phyloP scores from a whole-genome alignment of 148 eudicot species.

The Chenopodium quinoa region DNA sequence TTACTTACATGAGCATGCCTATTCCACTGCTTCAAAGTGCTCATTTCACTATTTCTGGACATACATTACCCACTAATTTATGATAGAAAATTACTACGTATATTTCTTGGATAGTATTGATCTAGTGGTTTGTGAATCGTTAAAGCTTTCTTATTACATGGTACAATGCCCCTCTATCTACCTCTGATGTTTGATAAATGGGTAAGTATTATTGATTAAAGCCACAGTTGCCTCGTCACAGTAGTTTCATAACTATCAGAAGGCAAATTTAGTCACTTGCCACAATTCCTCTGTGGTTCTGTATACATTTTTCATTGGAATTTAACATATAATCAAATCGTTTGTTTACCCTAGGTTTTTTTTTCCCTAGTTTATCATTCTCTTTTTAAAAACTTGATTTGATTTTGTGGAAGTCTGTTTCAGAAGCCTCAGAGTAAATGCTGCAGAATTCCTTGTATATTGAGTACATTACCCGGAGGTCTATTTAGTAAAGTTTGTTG shows the following conservation, averaged over 20 bases:
- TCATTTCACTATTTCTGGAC: background rate
- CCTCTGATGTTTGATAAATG: background rate
- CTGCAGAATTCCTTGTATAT: background rate
- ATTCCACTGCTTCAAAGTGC: background rate
- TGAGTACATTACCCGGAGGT: background rate
- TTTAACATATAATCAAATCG: background rate
- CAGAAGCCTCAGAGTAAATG: background rate
- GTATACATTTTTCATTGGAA: background rate
- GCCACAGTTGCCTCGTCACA: background rate
- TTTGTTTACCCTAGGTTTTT: background rate
- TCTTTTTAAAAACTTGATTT: background rate
- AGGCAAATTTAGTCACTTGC: background rate
- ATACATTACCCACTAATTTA: background rate
- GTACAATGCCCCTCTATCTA: background rate
- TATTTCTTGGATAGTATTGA: background rate
- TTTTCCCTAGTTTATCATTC: background rate
- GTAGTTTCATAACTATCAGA: no score
- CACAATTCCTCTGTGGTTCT: background rate
- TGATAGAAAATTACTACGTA: background rate
- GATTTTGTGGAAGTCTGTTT: background rate
- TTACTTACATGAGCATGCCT: background rate
- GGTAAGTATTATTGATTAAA: background rate
- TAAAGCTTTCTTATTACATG: background rate
- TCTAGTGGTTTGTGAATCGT: background rate
- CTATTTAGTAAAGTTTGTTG: background rate